These are phyloP conservation scores for Purshia tridentata DNA, from an alignment of 306 rosid species.

Conservation along the genomic window DNA sequence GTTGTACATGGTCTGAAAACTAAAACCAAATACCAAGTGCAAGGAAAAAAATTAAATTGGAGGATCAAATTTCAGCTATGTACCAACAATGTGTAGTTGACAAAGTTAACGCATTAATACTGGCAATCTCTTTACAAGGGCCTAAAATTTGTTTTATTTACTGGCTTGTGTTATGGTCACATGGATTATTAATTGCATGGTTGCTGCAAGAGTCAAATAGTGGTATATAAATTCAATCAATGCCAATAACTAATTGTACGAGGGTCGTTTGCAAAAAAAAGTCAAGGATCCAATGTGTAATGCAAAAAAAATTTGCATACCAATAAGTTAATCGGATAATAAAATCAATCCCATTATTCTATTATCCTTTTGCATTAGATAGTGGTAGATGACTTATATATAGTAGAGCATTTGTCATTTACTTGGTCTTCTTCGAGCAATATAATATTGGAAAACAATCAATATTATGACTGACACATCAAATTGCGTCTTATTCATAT, in stretches of 20 bases:
- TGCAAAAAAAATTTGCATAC: not conserved
- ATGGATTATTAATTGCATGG: not conserved
- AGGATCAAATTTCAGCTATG: not conserved
- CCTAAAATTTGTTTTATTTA: conserved; percentile 4
- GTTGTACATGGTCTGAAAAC: too few species aligned
- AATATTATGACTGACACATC: not conserved
- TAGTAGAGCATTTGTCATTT: not conserved
- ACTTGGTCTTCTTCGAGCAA: not conserved
- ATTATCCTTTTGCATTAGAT: not conserved
- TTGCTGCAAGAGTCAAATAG: not conserved
- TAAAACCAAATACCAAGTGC: not conserved
- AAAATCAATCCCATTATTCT: not conserved
- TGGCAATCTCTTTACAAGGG: not conserved
- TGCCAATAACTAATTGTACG: not conserved
- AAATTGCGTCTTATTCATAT: not conserved
- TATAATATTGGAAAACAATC: not conserved
- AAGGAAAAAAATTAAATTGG: not conserved
- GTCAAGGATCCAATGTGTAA: not conserved
- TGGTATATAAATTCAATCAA: not conserved
- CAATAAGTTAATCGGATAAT: not conserved
- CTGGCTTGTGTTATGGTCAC: not conserved
- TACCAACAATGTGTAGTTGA: not conserved
- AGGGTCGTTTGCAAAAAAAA: not conserved
- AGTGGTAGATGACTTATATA: not conserved
- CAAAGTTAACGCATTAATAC: not conserved